Conservation (phyloP, 805 yeast species). For the Kazachstania psychrophila region DNA sequence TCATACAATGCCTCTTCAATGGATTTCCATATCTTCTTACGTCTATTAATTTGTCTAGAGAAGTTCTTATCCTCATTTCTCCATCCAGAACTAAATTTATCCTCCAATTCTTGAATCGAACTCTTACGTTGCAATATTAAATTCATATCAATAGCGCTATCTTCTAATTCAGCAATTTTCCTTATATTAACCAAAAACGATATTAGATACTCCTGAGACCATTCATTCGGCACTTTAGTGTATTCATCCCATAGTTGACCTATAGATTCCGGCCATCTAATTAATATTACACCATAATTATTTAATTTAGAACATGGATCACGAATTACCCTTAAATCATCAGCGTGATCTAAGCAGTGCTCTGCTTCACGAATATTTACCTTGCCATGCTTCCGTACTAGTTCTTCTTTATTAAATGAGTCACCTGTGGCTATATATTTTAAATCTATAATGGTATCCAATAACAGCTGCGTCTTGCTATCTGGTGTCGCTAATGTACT, state of each 20-base stretch:
- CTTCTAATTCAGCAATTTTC: conserved; percentile 8
- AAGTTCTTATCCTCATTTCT: conserved; percentile 25
- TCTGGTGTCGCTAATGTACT: not conserved
- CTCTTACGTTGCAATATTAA: conserved; percentile 15
- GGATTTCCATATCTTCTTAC: conserved; percentile 26
- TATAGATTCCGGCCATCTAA: conserved; percentile 24
- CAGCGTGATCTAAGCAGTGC: not conserved
- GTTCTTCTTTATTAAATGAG: not conserved
- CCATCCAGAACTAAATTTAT: conserved; percentile 22
- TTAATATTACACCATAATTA: conserved; percentile 23
- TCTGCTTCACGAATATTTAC: not conserved
- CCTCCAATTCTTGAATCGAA: conserved; percentile 22
- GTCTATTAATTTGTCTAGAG: conserved; percentile 26
- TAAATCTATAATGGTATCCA: not conserved
- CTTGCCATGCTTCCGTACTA: not conserved
- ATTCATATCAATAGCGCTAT: conserved; percentile 6
- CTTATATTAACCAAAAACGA: conserved; percentile 15
- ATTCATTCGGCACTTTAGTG: conserved; percentile 21
- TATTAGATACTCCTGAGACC: conserved; percentile 19
- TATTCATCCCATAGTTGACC: conserved; percentile 26
- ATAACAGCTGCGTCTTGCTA: not conserved
- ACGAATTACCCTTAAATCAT: not conserved
- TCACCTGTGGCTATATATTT: not conserved
- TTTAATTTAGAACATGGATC: conserved; percentile 21
- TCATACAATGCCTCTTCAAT: conserved; percentile 23